These are phyloP conservation scores for Handroanthus guayacan DNA, from an alignment of 257 asterid genomes.

Conservation along the genomic window DNA sequence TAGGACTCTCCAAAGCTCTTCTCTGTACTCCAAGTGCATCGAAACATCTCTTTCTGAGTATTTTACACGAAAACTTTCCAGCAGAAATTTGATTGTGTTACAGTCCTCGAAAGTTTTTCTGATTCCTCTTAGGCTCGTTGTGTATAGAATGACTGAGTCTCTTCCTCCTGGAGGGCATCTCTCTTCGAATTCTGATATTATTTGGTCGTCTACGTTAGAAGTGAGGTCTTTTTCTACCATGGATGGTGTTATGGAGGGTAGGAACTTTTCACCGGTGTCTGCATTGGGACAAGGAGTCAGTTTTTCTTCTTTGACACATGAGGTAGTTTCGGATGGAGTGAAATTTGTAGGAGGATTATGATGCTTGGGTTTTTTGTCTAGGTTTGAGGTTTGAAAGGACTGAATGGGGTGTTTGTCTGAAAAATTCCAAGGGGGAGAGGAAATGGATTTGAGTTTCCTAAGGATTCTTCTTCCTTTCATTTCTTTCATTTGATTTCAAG, in stretches of 20 bases:
- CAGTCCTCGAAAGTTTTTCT: conserved; percentile 83
- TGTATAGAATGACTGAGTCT: conserved; percentile 64
- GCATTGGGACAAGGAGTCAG: conserved; percentile 1
- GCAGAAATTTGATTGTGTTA: conserved; percentile 53
- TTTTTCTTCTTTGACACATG: conserved; percentile 35
- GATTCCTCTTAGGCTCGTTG: conserved; percentile 82
- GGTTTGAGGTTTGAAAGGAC: conserved; percentile 37
- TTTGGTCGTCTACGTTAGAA: no score
- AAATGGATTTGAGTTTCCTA: conserved; percentile 56
- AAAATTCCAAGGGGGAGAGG: conserved; percentile 44
- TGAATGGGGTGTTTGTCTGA: conserved; percentile 34
- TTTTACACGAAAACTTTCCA: conserved; percentile 62
- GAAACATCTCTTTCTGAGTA: conserved; percentile 75
- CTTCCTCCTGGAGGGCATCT: conserved; percentile 64
- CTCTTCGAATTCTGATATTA: conserved; percentile 43
- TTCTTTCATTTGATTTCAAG: conserved; percentile 42
- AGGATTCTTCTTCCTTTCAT: conserved; percentile 57
- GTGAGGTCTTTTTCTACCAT: no score
- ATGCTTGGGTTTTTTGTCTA: conserved; percentile 29
- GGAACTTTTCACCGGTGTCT: conserved; percentile 10
- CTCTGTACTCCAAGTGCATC: conserved; percentile 72
- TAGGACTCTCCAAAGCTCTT: conserved; percentile 66
- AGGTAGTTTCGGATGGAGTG: conserved; percentile 7
- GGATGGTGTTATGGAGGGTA: conserved; percentile 14
- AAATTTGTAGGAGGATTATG: background rate